Evolutionary conservation across 202 grass and related monocot species (phyloP), one percentile per base, ranked within the genome.

Genomic region (Schoenoplectus tabernaemontani): DNA sequence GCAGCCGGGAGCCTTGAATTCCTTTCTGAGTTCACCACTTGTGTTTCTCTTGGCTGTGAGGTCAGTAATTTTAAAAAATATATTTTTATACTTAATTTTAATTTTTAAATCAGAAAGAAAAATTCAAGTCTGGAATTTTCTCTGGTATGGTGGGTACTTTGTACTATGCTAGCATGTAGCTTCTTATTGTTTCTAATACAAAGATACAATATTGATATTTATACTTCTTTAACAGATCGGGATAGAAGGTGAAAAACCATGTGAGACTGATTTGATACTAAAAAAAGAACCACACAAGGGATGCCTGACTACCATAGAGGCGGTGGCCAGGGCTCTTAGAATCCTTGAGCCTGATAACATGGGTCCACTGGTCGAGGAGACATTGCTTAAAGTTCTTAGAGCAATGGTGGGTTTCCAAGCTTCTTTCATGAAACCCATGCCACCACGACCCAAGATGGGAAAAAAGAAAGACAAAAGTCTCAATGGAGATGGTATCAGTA

Each of bases 361-460:
- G 0, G 91, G 91, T 30, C 19, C 16, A 37, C 64, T 82, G 75
- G 20, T 92, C 1, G 91, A 97, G 84, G 89, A 78, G 36, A 71
- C 30, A 22, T 73, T 97, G 77, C 47, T 97, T 12, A 74, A 76
- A 19, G 80, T 87, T 79, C 79, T 92, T 59, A 77, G 84, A 75
- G 87, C 84, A 4, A 97, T 97, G 94, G 91, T 90, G 0, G 84
- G 57, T 3, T 97, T 97, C 57, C 94, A 93, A 83, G 81, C 86
- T 3, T 59, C 83, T 38, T 87, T 93, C 79, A 20, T 97, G 82
- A 87, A 86, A 76, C 67, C 50, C 16, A 57, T 90, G 56, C 82
- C 87, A 33, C 71, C 89, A 19, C 87, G 89, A 53, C 42, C 82
- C 62, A 92, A 84, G 84, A 76, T 88, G 91, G 85, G 76, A 76